Percentiles rank a stretch among this genome's conserved stretches.
These are phyloP conservation scores for Didymella keratinophila DNA, from an alignment of 2,329 filamentous ascomycete species.

Conservation along the genomic window DNA sequence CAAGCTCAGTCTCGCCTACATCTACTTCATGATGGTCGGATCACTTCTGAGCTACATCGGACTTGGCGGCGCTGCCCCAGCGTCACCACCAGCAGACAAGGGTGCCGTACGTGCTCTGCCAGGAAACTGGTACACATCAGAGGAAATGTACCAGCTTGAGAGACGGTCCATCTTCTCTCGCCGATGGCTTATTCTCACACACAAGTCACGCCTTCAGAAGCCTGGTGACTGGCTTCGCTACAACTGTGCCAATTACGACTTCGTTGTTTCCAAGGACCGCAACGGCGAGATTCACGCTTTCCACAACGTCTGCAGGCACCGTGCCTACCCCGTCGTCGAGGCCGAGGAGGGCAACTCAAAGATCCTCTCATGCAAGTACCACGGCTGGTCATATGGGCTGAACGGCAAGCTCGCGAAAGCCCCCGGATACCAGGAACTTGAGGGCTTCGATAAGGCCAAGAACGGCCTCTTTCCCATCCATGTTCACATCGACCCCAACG, in stretches of 20 bases:
- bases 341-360: constrained; percentile 50
- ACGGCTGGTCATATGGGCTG: constrained; percentile 57
- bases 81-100: constrained; percentile 28
- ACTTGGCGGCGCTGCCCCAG: constrained; percentile 28
- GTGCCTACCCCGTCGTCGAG: constrained; percentile 54
- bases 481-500: constrained; percentile 41
- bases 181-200: constrained; percentile 64
- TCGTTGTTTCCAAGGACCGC: constrained; percentile 48
- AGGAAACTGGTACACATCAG: constrained; percentile 51
- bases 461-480: constrained; percentile 49
- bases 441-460: constrained; percentile 51
- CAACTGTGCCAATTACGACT: constrained; percentile 54
- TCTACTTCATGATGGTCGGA: constrained; percentile 32
- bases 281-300: constrained; percentile 52
- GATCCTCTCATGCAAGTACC: constrained; percentile 56
- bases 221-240: constrained; percentile 66
- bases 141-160: constrained; percentile 58
- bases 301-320: constrained; percentile 57
- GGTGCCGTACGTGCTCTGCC: constrained; percentile 53
- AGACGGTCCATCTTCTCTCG: constrained; percentile 61
- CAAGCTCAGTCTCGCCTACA: constrained; percentile 14
- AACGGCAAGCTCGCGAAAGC: constrained; percentile 56
- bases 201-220: constrained; percentile 60
- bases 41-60: constrained; percentile 41
- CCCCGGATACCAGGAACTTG: constrained; percentile 52